Conservation (phyloP, 495 filamentous ascomycete species). For the Rusavskia elegans region DNA sequence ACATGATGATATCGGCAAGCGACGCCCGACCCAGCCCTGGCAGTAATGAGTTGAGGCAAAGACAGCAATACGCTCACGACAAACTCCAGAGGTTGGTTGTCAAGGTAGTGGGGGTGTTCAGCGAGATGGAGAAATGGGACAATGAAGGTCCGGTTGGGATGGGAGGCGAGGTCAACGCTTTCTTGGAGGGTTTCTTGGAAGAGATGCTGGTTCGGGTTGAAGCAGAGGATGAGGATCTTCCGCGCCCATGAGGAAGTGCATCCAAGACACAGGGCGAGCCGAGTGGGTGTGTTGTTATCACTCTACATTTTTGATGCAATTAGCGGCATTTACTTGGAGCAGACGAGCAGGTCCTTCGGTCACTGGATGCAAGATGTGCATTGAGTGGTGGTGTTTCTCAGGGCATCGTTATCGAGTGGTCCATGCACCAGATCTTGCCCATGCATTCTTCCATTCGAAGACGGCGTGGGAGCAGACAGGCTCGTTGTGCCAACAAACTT, state of each 20-base stretch:
- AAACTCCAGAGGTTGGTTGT: constrained; percentile 61
- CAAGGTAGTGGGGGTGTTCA: constrained; percentile 61
- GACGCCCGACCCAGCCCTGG: background rate
- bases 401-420: too few relatives aligned
- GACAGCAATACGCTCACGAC: constrained; percentile 62
- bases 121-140: constrained; percentile 78
- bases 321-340: background rate
- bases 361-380: too few relatives aligned
- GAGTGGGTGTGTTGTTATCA: background rate
- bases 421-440: too few relatives aligned
- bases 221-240: constrained; percentile 51
- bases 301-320: too few relatives aligned
- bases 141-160: constrained; percentile 71
- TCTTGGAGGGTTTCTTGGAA: constrained; percentile 83
- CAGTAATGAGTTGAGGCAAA: constrained; percentile 21
- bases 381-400: too few relatives aligned
- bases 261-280: background rate
- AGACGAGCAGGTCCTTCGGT: too few relatives aligned
- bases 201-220: constrained; percentile 90
- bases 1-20: constrained; percentile 5
- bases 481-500: too few relatives aligned
- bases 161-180: constrained; percentile 72
- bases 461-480: too few relatives aligned
- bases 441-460: too few relatives aligned
- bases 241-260: background rate